These are phyloP conservation scores for Dipteronia dyeriana DNA, from an alignment of 345 rosid species.

Conservation along the genomic window DNA sequence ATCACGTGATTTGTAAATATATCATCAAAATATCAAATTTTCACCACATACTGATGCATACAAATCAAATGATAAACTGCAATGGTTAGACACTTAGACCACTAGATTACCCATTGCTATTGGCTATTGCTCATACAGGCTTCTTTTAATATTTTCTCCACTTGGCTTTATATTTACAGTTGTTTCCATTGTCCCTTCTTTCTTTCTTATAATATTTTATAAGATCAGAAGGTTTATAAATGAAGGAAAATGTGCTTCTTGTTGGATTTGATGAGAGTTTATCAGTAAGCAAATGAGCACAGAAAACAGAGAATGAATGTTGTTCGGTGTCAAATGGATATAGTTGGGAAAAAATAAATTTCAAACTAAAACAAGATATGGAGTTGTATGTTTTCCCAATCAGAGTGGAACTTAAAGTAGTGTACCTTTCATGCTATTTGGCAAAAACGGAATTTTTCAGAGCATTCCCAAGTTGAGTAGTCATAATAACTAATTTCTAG, in stretches of 20 bases:
- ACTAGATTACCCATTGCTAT: not conserved
- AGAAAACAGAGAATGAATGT: not conserved
- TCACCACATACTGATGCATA: not conserved
- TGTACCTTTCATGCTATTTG: not conserved
- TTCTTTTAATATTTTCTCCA: not conserved
- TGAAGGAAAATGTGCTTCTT: not conserved
- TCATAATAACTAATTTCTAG: not conserved
- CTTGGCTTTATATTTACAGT: not conserved
- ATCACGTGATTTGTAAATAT: not conserved
- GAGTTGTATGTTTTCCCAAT: not conserved
- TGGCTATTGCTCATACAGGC: not conserved
- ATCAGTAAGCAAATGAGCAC: not conserved
- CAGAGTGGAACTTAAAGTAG: not conserved
- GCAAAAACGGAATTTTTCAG: not conserved
- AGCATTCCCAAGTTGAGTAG: not conserved
- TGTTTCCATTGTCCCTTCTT: not conserved
- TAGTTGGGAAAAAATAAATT: not conserved
- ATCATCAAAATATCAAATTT: not conserved
- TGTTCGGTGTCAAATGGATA: not conserved
- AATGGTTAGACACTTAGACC: not conserved
- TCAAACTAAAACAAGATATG: no score
- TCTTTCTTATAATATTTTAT: not conserved
- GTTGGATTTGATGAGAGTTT: not conserved
- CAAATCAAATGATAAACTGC: not conserved
- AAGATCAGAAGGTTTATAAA: not conserved